Evolutionary conservation across 208 protist genomes (phyloP).

Genomic region (Leishmania amazonensis): DNA sequence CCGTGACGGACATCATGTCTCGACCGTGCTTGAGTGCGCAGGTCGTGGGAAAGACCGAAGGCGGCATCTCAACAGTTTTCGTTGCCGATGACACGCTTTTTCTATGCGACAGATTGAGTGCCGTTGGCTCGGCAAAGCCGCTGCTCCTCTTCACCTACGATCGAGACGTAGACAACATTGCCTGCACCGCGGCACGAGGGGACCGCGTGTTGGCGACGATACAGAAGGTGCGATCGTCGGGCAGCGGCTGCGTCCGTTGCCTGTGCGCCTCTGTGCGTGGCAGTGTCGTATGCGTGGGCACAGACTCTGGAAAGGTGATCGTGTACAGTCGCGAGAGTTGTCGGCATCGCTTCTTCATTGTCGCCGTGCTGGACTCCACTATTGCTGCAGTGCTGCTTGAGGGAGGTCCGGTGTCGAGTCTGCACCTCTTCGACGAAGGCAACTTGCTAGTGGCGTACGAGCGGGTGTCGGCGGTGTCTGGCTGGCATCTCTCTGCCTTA

Average conservation of each 20-base stretch:
- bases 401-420: constrained; percentile 19
- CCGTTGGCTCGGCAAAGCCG: constrained; percentile 18
- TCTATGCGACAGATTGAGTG: constrained; percentile 21
- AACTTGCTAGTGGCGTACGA: constrained; percentile 46
- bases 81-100: constrained; percentile 20
- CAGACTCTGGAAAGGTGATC: constrained; percentile 47
- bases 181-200: constrained; percentile 31
- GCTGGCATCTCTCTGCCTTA: constrained; percentile 55
- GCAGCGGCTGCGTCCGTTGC: constrained; percentile 48
- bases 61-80: background rate
- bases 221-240: constrained; percentile 34
- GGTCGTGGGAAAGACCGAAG: constrained; percentile 2
- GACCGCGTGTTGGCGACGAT: constrained; percentile 34
- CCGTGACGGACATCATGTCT: constrained; percentile 22
- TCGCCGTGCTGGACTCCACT: constrained; percentile 38
- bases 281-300: constrained; percentile 60
- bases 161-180: constrained; percentile 30
- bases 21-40: constrained; percentile 19
- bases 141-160: constrained; percentile 41
- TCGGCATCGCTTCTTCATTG: constrained; percentile 34
- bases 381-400: constrained; percentile 6
- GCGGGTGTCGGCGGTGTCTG: constrained; percentile 24
- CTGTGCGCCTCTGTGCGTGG: constrained; percentile 49
- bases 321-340: constrained; percentile 41
- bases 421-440: constrained; percentile 50